These are phyloP conservation scores for Stramenopiles sp. DNA, from an alignment of 352 stramenopile species.

Conservation along the genomic window DNA sequence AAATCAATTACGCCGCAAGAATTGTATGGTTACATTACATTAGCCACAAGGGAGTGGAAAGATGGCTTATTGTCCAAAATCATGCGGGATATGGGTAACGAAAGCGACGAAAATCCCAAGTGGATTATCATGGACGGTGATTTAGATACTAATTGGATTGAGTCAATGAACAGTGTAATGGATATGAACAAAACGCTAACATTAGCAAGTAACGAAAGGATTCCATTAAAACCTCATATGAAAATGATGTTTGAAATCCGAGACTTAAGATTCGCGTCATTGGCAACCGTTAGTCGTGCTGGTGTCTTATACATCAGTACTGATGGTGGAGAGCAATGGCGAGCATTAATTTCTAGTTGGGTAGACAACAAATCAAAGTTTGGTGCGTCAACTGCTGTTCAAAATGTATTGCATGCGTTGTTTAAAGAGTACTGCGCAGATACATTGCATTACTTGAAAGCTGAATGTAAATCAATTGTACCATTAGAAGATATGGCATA, in stretches of 20 bases:
- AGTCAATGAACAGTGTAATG: conserved; percentile 91
- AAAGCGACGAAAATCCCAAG: conserved; percentile 76
- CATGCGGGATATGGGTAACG: conserved; percentile 90
- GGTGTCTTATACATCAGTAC: conserved; percentile 91
- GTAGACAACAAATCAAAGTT: conserved; percentile 41
- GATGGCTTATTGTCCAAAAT: conserved; percentile 83
- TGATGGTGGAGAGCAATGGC: conserved; percentile 78
- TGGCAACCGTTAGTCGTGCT: conserved; percentile 80
- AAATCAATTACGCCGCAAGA: conserved; percentile 79
- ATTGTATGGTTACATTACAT: conserved; percentile 86
- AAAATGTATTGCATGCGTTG: conserved; percentile 58
- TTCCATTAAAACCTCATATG: conserved; percentile 81
- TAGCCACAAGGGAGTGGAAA: conserved; percentile 85
- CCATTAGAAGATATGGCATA: conserved; percentile 75
- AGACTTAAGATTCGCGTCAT: conserved; percentile 80
- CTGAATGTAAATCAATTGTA: conserved; percentile 68
- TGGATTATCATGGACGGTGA: conserved; percentile 86
- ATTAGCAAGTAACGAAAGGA: conserved; percentile 86
- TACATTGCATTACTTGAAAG: conserved; percentile 75
- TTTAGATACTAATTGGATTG: conserved; percentile 83
- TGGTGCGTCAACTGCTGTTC: conserved; percentile 40
- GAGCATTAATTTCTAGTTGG: conserved; percentile 75
- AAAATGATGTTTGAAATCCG: conserved; percentile 91
- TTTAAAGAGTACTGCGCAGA: conserved; percentile 75
- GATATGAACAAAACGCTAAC: conserved; percentile 89